Evolutionary conservation across 345 rosid genomes (phyloP), one percentile per base, ranked within the genome.

Genomic region (Pugionium dolabratum): DNA sequence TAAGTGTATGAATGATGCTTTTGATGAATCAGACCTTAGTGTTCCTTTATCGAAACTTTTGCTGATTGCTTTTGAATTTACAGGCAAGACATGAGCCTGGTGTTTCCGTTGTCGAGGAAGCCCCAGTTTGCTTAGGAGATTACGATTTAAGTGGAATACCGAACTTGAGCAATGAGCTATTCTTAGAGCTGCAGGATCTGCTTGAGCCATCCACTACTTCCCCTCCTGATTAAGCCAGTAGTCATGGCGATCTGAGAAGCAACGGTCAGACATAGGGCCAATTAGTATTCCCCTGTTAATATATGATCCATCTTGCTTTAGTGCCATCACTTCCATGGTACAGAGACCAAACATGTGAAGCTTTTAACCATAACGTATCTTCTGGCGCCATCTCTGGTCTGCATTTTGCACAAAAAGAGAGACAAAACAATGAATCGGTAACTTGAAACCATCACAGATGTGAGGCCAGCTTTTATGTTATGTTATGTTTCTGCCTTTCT

Each of bases 131-230:
- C 10, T n/a, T 65, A 36, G 71, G 28, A 65, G 71, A 72, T 51
- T 55, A 10, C 1, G 52, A 35, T 41, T 37, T 65, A 9, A 57
- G 33, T 10, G 56, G 60, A 43, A 28, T 28, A 9, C 43, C 33
- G 7, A 34, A 71, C 37, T 10, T 33, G 52, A 4, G 40, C 31
- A 3, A 58, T 25, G 66, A 62, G 27, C 55, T 54, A n/a, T 58
- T 47, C 50, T 9, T 67, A 61, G 68, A 68, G 30, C 10, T 74
- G 2, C 4, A 54, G 3, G 54, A 74, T 61, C 69, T 74, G 11
- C 36, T 44, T 36, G 44, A 61, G 40, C 63, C 77, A 39, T 5
- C 46, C 10, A 53, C 58, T 46, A 29, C 73, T 68, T 18, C 18
- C 18, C 36, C 73, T 8, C 40, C 31, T 28, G 34, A 53, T 58